These are phyloP conservation scores for Trichoderma semiorbis DNA, from an alignment of 2,329 filamentous ascomycete species.

Conservation along the genomic window DNA sequence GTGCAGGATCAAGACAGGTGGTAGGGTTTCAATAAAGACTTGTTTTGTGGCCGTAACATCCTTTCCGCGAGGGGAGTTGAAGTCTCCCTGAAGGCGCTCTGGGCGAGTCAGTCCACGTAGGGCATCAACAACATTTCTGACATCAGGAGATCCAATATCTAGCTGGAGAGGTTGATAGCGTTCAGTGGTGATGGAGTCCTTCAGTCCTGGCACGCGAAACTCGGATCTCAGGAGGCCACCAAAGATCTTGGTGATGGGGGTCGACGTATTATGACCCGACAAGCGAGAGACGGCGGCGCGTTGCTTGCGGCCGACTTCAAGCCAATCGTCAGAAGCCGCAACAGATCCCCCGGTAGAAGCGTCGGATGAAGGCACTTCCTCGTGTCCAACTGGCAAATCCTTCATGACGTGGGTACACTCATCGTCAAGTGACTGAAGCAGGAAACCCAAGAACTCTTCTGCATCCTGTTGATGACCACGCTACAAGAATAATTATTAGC, in stretches of 20 bases:
- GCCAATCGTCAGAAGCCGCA: conserved; percentile 58
- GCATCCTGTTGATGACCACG: conserved; percentile 97
- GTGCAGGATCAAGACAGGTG: conserved; percentile 88
- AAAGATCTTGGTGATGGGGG: conserved; percentile 91
- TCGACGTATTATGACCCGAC: conserved; percentile 71
- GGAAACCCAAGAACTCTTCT: conserved; percentile 91
- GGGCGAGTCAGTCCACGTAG: conserved; percentile 78
- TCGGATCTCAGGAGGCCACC: conserved; percentile 88
- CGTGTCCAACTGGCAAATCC: conserved; percentile 41
- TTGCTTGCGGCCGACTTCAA: conserved; percentile 91
- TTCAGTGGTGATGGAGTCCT: conserved; percentile 87
- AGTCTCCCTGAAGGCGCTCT: conserved; percentile 82
- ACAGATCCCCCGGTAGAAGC: conserved; percentile 23
- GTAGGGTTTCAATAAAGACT: conserved; percentile 86
- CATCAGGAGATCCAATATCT: conserved; percentile 82
- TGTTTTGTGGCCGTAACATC: conserved; percentile 84
- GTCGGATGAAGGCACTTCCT: conserved; percentile 33
- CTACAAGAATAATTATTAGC: conserved; percentile 39
- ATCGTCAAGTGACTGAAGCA: conserved; percentile 88
- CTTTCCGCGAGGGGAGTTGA: conserved; percentile 72
- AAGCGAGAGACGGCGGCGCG: conserved; percentile 81
- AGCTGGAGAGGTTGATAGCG: conserved; percentile 93
- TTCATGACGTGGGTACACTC: conserved; percentile 77
- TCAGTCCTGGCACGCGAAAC: conserved; percentile 78
- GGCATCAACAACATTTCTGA: conserved; percentile 89